Evolutionary conservation across 768 basidiomycete species (phyloP).

Genomic region (Kwoniella sp.): DNA sequence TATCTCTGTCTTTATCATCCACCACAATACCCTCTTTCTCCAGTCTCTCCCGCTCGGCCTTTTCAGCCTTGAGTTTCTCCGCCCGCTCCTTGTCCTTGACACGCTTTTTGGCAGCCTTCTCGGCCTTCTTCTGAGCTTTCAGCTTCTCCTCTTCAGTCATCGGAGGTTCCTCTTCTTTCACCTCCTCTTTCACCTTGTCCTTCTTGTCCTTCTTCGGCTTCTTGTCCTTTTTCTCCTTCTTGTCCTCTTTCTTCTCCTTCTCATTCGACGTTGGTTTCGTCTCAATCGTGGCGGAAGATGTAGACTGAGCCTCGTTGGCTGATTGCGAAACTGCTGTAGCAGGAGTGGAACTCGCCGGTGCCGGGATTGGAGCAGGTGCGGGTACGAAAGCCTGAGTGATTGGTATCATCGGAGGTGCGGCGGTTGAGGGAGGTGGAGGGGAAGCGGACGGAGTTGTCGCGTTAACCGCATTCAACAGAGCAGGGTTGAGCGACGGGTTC

Average conservation of each 20-base stretch:
- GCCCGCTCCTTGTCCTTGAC: slow-evolving; percentile 14
- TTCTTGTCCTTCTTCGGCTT: slow-evolving; percentile 6
- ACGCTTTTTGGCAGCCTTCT: slow-evolving; percentile 5
- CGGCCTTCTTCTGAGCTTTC: slow-evolving; percentile 16
- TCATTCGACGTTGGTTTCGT: slow-evolving; percentile 1
- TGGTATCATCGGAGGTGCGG: slow-evolving; percentile 11
- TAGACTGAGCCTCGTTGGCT: background rate
- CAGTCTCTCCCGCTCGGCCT: background rate
- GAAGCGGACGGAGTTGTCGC: slow-evolving; percentile 4
- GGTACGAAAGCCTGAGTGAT: slow-evolving; percentile 25
- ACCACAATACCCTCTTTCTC: background rate
- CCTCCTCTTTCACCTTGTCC: background rate
- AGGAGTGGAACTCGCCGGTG: background rate
- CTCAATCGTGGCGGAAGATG: slow-evolving; percentile 10
- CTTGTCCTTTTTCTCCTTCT: slow-evolving; percentile 3
- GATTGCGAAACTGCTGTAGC: background rate
- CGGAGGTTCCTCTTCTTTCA: background rate
- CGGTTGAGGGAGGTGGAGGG: slow-evolving; percentile 14
- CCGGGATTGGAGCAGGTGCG: slow-evolving; percentile 10
- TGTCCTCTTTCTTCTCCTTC: slow-evolving; percentile 9
- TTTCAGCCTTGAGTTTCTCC: slow-evolving; percentile 9
- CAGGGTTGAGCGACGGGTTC: slow-evolving; percentile 16
- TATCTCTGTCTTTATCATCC: slow-evolving; percentile 11
- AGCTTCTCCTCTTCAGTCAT: slow-evolving; percentile 5
- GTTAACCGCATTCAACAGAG: slow-evolving; percentile 10